phyloP scores from a whole-genome alignment of 73 alveolate genomes.

The Vitrella brassicaformis region DNA sequence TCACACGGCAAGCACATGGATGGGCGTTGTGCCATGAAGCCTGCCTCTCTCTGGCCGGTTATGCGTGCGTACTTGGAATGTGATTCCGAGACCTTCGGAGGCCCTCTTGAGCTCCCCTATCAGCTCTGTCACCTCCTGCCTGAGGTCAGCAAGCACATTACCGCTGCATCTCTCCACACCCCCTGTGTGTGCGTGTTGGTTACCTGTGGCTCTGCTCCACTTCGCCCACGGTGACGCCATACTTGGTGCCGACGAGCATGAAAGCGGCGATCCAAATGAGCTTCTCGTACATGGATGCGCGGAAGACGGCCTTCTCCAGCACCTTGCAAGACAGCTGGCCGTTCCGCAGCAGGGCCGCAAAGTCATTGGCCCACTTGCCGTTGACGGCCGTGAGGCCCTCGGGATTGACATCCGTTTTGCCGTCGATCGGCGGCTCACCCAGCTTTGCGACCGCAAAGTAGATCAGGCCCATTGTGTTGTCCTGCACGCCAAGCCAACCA shows the following conservation, averaged over 20 bases:
- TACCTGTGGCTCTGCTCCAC: neutral
- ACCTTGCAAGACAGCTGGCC: neutral
- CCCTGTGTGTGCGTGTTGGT: too few species aligned
- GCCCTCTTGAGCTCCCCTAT: neutral
- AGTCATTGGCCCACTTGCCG: neutral
- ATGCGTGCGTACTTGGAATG: neutral
- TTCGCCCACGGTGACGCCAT: neutral
- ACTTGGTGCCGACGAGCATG: neutral
- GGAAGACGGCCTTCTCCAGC: neutral
- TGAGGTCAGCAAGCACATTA: too few species aligned
- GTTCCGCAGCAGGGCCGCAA: neutral
- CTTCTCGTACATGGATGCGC: neutral
- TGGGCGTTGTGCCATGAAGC: too few species aligned
- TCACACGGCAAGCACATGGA: too few species aligned
- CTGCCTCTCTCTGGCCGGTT: too few species aligned
- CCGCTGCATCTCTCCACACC: too few species aligned
- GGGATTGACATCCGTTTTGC: neutral
- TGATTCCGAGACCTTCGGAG: neutral
- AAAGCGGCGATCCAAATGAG: neutral
- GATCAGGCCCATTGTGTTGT: conserved; percentile 7
- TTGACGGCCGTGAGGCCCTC: neutral
- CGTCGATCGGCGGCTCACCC: conserved; percentile 34
- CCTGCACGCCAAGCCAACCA: too few species aligned
- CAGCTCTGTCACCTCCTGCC: neutral
- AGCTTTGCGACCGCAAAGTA: conserved; percentile 35